Evolutionary conservation across 805 yeast species (phyloP).

Genomic region (Saccharomyces kudriavzevii): DNA sequence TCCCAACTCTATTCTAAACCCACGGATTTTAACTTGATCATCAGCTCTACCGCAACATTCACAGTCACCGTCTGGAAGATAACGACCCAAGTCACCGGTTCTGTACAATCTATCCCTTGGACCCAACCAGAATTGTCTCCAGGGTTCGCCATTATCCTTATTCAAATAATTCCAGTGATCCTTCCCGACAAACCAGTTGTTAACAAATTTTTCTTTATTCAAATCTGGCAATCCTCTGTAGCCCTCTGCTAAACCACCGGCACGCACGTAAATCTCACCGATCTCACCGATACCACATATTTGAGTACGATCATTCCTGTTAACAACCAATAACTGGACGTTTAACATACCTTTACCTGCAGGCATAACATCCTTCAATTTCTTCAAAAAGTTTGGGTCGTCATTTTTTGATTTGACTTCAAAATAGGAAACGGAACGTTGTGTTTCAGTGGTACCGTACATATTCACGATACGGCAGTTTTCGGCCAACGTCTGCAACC

Average conservation of each 20-base stretch:
- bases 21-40: constrained; percentile 96
- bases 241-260: constrained; percentile 96
- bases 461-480: constrained; percentile 88
- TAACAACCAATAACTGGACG: constrained; percentile 89
- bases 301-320: constrained; percentile 78
- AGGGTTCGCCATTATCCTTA: constrained; percentile 39
- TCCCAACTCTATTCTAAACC: constrained; percentile 96
- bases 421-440: constrained; percentile 92
- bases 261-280: constrained; percentile 97
- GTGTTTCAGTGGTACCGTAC: constrained; percentile 99
- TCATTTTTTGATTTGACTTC: constrained; percentile 68
- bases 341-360: constrained; percentile 97
- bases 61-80: constrained; percentile 92
- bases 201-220: constrained; percentile 78
- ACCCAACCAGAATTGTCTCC: constrained; percentile 82
- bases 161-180: constrained; percentile 56
- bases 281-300: constrained; percentile 98
- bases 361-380: constrained; percentile 92
- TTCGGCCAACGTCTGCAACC: constrained; percentile 85
- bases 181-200: constrained; percentile 80
- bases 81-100: constrained; percentile 96
- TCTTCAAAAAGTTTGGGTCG: constrained; percentile 67
- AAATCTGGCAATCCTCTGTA: constrained; percentile 86
- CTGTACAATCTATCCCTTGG: constrained; percentile 94
- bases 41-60: constrained; percentile 99